These are phyloP conservation scores for Mariannaea sp. DNA, from an alignment of 2,329 filamentous ascomycete genomes.

Conservation along the genomic window DNA sequence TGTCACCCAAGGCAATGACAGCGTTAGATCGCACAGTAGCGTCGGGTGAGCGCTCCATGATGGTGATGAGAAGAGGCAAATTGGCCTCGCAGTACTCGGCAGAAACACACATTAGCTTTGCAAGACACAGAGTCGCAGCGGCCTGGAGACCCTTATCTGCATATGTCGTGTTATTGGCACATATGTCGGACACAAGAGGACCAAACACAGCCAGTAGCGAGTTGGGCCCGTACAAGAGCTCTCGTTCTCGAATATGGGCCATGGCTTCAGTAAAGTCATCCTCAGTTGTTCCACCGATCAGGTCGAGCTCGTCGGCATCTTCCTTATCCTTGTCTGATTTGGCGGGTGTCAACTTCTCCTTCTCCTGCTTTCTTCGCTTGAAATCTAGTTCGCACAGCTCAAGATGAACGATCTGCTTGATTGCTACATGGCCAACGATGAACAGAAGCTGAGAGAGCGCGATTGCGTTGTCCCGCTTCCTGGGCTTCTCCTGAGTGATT, in stretches of 20 bases:
- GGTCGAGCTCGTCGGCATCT: constrained; percentile 87
- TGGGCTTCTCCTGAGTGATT: constrained; percentile 50
- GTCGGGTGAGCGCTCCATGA: constrained; percentile 92
- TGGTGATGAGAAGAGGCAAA: constrained; percentile 91
- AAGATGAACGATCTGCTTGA: constrained; percentile 98
- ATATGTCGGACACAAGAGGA: constrained; percentile 89
- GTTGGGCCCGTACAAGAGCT: constrained; percentile 79
- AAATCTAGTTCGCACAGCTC: constrained; percentile 98
- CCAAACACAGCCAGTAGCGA: constrained; percentile 91
- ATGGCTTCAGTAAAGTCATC: constrained; percentile 91
- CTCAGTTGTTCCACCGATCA: constrained; percentile 95
- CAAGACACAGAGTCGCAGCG: constrained; percentile 89
- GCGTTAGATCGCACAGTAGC: constrained; percentile 94
- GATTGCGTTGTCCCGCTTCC: constrained; percentile 69
- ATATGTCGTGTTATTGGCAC: constrained; percentile 91
- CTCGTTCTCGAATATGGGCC: constrained; percentile 80
- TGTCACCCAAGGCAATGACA: constrained; percentile 95
- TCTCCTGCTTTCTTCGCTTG: constrained; percentile 91
- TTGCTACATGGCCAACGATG: constrained; percentile 92
- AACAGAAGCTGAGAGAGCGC: constrained; percentile 90
- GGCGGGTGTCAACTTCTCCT: constrained; percentile 67
- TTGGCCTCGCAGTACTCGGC: constrained; percentile 95
- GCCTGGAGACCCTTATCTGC: constrained; percentile 88
- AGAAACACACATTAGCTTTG: constrained; percentile 98
- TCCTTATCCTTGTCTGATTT: constrained; percentile 60